A percentile compares a stretch with the other conserved stretches of the same genome.
These are phyloP conservation scores for Cryptococcus sp. DNA, from an alignment of 1,284 basidiomycete genomes.

Conservation along the genomic window DNA sequence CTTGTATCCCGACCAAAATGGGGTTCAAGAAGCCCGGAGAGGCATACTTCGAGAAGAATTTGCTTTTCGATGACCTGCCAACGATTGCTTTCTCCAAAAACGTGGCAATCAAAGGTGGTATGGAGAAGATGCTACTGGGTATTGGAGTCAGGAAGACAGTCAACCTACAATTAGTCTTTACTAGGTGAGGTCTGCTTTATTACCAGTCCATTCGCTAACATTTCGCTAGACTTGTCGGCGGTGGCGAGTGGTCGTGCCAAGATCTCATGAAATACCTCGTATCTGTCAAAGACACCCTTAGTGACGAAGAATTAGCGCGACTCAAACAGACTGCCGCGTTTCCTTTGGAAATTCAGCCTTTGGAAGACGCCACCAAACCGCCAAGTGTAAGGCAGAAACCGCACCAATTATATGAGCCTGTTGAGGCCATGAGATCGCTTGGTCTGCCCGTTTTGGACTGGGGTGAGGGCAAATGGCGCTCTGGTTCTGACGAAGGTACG, in stretches of 20 bases:
- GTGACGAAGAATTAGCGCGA: constrained; percentile 67
- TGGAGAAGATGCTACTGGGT: constrained; percentile 74
- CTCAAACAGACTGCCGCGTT: constrained; percentile 81
- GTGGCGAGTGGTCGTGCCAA: constrained; percentile 48
- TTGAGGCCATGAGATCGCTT: constrained; percentile 69
- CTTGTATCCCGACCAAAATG: constrained; percentile 80
- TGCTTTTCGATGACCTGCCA: constrained; percentile 85
- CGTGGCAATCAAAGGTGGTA: constrained; percentile 64
- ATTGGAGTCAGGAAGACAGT: constrained; percentile 90
- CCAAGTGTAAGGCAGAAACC: constrained; percentile 61
- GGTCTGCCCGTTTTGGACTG: constrained; percentile 84
- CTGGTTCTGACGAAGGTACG: constrained; percentile 78
- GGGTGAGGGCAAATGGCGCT: constrained; percentile 78
- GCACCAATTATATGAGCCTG: constrained; percentile 79
- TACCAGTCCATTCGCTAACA: neutral
- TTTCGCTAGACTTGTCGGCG: constrained; percentile 55
- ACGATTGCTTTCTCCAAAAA: constrained; percentile 75
- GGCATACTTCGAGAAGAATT: constrained; percentile 84
- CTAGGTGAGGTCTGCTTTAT: constrained; percentile 59
- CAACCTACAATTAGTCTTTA: constrained; percentile 83
- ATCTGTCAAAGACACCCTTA: constrained; percentile 74
- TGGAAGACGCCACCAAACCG: constrained; percentile 43
- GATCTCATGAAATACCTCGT: constrained; percentile 81
- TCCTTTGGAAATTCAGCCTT: constrained; percentile 60
- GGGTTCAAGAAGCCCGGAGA: constrained; percentile 75